These are phyloP conservation scores for Monosporozyma aquatica DNA, from an alignment of 805 yeast genomes.

Conservation along the genomic window DNA sequence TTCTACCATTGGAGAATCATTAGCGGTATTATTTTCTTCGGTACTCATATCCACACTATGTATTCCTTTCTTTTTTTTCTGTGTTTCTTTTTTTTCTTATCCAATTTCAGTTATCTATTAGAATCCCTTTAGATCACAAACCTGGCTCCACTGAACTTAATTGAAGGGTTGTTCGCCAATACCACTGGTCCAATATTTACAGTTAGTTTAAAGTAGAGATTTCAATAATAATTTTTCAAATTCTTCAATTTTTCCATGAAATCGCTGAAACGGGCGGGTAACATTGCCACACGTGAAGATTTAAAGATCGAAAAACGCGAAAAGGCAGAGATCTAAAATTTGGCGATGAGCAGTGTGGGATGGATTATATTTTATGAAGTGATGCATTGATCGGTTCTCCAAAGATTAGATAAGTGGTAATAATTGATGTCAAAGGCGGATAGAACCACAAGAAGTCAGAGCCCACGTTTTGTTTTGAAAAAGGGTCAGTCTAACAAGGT, in stretches of 20 bases:
- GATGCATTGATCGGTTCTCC: too few species aligned
- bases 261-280: neutral
- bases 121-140: too few species aligned
- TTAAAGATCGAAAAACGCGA: neutral
- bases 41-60: neutral
- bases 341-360: constrained; percentile 2
- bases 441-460: neutral
- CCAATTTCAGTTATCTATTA: neutral
- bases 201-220: neutral
- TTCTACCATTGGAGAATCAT: neutral
- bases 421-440: neutral
- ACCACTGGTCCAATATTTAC: too few species aligned
- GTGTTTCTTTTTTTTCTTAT: neutral
- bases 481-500: neutral
- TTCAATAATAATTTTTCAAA: neutral
- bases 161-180: too few species aligned
- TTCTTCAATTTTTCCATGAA: neutral
- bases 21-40: neutral
- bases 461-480: neutral
- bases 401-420: too few species aligned
- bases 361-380: too few species aligned
- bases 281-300: neutral
- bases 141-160: too few species aligned
- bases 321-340: too few species aligned
- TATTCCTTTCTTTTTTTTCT: neutral